Evolutionary conservation across 164 flowering plant species (phyloP), one percentile per base, ranked within the genome.

Genomic region (Umbilicus rupestris): DNA sequence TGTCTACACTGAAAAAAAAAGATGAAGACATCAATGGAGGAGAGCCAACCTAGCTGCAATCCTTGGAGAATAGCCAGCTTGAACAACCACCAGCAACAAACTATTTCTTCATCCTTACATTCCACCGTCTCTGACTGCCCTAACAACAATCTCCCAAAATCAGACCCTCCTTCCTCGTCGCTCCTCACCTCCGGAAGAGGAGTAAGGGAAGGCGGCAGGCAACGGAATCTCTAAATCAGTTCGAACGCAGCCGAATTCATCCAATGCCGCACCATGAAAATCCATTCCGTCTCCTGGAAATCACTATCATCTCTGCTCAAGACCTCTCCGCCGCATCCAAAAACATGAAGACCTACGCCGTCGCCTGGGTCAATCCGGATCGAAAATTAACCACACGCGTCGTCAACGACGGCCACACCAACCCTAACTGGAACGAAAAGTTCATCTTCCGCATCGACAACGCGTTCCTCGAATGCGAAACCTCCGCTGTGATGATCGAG

Each of bases 351-450:
- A 74, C 80, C 37, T 77, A 69, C 62, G 75, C 73, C 6, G 69
- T 68, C 22, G 73, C 73, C 0, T 74, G 73, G 69, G 33, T 77
- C 11, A 30, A 70, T 55, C 75, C 75, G 14, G 70, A 68, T 11
- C 71, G 74, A 11, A 72, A 73, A 35, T 20, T 67, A 8, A 65
- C 73, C 29, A 77, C 80, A 2, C 50, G 66, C 17, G 45, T 74
- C 7, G 80, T 74, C 46, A 65, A 60, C 8, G 39, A 68, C 3
- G 78, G 78, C 45, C 50, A 68, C 46, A 66, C 69, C 16, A 72
- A 74, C 69, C 80, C 80, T 6, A 68, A 68, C 15, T 77, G 80
- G 80, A 74, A 77, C 52, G 72, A 77, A 64, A 69, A 64, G 57
- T 58, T 74, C 47, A 67, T 74, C 6, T 77, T 77, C 37, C 73